phyloP scores from a whole-genome alignment of 2,329 filamentous ascomycete genomes.

The Fusarium lyarnte region DNA sequence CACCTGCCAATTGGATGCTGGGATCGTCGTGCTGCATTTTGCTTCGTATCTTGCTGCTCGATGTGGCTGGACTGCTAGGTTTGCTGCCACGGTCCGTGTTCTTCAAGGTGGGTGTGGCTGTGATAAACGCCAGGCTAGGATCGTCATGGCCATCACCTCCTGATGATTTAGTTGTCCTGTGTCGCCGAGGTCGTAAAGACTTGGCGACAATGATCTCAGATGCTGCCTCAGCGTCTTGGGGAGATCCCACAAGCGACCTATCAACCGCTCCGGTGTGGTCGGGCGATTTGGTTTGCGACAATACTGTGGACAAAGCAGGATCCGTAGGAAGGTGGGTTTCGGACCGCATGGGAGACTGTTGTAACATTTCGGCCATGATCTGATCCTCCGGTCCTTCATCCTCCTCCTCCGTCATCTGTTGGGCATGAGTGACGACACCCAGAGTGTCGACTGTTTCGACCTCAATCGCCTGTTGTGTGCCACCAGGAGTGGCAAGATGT shows the following conservation, averaged over 20 bases:
- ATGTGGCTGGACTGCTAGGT: slow-evolving; percentile 26
- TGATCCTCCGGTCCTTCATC: slow-evolving; percentile 43
- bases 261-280: slow-evolving; percentile 13
- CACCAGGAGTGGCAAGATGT: slow-evolving; percentile 37
- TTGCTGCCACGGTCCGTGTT: slow-evolving; percentile 24
- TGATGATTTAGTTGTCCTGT: slow-evolving; percentile 36
- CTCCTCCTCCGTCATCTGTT: slow-evolving; percentile 26
- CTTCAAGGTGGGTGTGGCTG: slow-evolving; percentile 20
- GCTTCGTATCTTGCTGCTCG: slow-evolving; percentile 43
- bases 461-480: slow-evolving; percentile 34
- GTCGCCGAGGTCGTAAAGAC: slow-evolving; percentile 45
- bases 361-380: slow-evolving; percentile 45
- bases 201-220: slow-evolving; percentile 43
- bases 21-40: slow-evolving; percentile 39
- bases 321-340: slow-evolving; percentile 9
- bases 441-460: slow-evolving; percentile 28
- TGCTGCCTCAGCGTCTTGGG: slow-evolving; percentile 21
- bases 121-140: slow-evolving; percentile 46
- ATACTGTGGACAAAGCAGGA: slow-evolving; percentile 13
- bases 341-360: slow-evolving; percentile 37
- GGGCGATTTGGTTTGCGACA: slow-evolving; percentile 20
- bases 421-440: slow-evolving; percentile 5
- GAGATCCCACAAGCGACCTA: slow-evolving; percentile 7
- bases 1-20: slow-evolving; percentile 37
- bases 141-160: slow-evolving; percentile 40